Base-by-base conservation (phyloP, 352 stramenopile species). In the Phytopythium vexans region DNA sequence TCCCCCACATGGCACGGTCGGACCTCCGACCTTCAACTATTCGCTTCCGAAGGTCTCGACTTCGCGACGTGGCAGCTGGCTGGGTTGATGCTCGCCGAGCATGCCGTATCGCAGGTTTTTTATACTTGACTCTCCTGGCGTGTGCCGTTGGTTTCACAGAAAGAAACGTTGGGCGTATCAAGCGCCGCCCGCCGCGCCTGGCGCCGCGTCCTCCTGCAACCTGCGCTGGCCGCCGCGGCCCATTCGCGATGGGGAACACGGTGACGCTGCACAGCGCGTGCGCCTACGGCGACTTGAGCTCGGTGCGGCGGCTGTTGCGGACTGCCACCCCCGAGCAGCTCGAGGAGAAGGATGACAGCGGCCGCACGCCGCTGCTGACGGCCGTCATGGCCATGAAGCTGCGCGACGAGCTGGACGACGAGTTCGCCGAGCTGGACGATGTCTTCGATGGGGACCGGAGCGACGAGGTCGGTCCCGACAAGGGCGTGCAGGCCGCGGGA, bases 231-330 rank as follows among this genome's bases (percentile, higher is more conserved):
- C 21, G 21, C 21, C 21, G 21, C 21, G 21, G 21, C 21, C 21
- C 21, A 8, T 7, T 27, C 12, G 42, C 34, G 47, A 95, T 95
- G 85, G 85, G 85, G 60, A 93, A 93, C 64, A 87, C 60, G 33
- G 63, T 86, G 61, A 91, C 85, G 58, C 68, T 95, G 51, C 82
- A 90, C 60, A 90, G 81, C 65, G 73, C 76, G n/a, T 93, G 82
- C 58, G 74, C 81, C 50, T 82, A 82, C 53, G 72, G 81, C 16
- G 85, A 95, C 61, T 52, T 95, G 49, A 54, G 41, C 32, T 58
- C 73, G 38, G 70, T 91, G 34, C 68, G 73, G 54, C 58, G 64
- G 14, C 66, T 95, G 58, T 69, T 95, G 6, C 75, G 77, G 62
- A 82, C 66, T 3, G 73, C 65, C 41, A 77, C 75, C 21, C 56